These are phyloP conservation scores for Colletotrichum acutatum DNA, from an alignment of 2,329 filamentous ascomycete species.

Conservation along the genomic window DNA sequence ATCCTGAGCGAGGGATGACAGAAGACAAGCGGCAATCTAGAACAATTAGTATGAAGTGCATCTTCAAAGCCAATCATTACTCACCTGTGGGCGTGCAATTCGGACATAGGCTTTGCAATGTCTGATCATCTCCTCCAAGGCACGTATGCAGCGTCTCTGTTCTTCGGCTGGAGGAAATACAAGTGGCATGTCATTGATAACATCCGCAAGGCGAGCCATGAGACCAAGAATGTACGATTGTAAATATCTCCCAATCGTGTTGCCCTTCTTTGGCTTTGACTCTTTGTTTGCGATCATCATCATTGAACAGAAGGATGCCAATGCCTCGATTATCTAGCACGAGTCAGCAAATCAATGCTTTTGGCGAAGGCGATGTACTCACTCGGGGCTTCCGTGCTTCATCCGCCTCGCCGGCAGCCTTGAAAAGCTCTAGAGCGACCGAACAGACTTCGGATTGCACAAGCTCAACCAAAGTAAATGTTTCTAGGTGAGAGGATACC, in stretches of 20 bases:
- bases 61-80: constrained; percentile 42
- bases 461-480: constrained; percentile 73
- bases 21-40: constrained; percentile 90
- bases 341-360: neutral
- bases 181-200: constrained; percentile 74
- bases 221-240: constrained; percentile 87
- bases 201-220: constrained; percentile 83
- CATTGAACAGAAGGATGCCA: constrained; percentile 58
- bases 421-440: constrained; percentile 84
- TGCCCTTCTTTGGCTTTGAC: constrained; percentile 59
- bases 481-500: constrained; percentile 77
- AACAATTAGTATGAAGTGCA: constrained; percentile 30
- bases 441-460: constrained; percentile 80
- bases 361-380: constrained; percentile 43
- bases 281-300: constrained; percentile 53
- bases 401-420: constrained; percentile 77
- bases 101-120: constrained; percentile 79
- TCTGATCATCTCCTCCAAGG: constrained; percentile 88
- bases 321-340: constrained; percentile 57
- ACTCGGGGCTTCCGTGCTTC: constrained; percentile 68
- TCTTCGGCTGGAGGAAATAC: constrained; percentile 70
- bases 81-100: constrained; percentile 85
- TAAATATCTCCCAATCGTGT: constrained; percentile 78
- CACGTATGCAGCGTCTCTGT: constrained; percentile 80
- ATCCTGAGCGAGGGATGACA: constrained; percentile 81